Evolutionary conservation across 2,329 filamentous ascomycete genomes (phyloP).

Genomic region (Penicillium sclerotigenum): DNA sequence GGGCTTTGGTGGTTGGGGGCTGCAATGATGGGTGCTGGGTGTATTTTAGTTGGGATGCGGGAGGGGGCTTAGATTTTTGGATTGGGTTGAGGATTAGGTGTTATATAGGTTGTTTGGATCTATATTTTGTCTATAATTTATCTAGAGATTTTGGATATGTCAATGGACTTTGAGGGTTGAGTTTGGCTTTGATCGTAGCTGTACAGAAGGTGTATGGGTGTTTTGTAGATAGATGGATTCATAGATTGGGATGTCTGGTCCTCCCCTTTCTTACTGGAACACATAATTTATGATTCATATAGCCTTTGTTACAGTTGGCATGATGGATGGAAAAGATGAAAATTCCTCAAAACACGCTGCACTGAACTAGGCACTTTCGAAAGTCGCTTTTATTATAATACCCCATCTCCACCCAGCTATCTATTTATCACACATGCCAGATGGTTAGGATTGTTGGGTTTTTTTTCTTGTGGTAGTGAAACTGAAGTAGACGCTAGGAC

Average conservation of each 20-base stretch:
- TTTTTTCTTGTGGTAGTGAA: too few relatives aligned
- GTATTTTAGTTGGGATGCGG: constrained; percentile 60
- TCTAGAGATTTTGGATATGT: not conserved
- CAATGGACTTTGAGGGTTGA: not conserved
- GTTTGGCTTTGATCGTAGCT: constrained; percentile 1
- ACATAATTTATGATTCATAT: too few relatives aligned
- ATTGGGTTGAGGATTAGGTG: not conserved
- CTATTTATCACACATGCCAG: too few relatives aligned
- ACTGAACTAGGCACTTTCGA: too few relatives aligned
- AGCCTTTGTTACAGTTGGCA: too few relatives aligned
- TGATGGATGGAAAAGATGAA: too few relatives aligned
- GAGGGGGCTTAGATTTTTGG: constrained; percentile 41
- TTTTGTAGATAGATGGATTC: not conserved
- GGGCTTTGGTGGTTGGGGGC: constrained; percentile 62
- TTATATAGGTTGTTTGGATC: not conserved
- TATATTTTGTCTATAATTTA: not conserved
- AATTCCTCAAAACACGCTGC: too few relatives aligned
- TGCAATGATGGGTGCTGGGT: constrained; percentile 57
- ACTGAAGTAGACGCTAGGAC: too few relatives aligned
- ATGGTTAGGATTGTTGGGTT: too few relatives aligned
- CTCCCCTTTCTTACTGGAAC: too few relatives aligned
- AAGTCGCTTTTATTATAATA: too few relatives aligned
- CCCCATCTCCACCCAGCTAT: too few relatives aligned
- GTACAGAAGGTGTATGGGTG: not conserved
- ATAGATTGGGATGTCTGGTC: not conserved